A percentile compares a stretch with the other conserved stretches of the same genome.
phyloP scores from a whole-genome alignment of 495 filamentous ascomycete species.

The Bacidia rubella region DNA sequence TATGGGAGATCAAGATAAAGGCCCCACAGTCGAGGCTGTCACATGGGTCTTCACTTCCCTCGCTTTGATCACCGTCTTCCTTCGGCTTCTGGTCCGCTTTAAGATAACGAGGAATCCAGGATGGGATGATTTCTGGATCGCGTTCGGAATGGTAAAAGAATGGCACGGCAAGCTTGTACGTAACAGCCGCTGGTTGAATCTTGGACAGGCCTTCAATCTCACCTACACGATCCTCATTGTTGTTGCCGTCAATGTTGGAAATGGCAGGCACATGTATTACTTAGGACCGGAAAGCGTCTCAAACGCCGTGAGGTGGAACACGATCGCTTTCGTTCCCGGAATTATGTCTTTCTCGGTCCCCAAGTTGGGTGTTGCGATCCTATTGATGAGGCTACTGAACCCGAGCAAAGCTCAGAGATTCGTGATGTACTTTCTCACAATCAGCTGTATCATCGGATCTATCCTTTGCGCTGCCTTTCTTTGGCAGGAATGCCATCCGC shows the following conservation, averaged over 20 bases:
- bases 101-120: not conserved
- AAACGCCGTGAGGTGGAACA: not conserved
- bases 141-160: not conserved
- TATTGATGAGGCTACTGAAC: no score
- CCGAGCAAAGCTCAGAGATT: no score
- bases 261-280: not conserved
- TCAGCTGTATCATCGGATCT: no score
- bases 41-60: not conserved
- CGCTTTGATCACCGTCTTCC: not conserved
- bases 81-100: not conserved
- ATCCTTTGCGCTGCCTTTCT: no score
- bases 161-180: no score
- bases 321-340: not conserved
- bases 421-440: no score
- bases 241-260: not conserved
- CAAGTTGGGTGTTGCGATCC: no score
- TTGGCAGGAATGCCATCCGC: no score
- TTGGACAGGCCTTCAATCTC: no score
- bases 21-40: not conserved
- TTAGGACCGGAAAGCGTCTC: not conserved
- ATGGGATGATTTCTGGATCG: constrained; percentile 3
- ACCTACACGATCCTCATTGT: not conserved
- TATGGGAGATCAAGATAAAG: not conserved
- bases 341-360: no score
- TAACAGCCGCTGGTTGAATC: no score